phyloP scores from a whole-genome alignment of 2,329 filamentous ascomycete species.

The Diaporthe destruens region DNA sequence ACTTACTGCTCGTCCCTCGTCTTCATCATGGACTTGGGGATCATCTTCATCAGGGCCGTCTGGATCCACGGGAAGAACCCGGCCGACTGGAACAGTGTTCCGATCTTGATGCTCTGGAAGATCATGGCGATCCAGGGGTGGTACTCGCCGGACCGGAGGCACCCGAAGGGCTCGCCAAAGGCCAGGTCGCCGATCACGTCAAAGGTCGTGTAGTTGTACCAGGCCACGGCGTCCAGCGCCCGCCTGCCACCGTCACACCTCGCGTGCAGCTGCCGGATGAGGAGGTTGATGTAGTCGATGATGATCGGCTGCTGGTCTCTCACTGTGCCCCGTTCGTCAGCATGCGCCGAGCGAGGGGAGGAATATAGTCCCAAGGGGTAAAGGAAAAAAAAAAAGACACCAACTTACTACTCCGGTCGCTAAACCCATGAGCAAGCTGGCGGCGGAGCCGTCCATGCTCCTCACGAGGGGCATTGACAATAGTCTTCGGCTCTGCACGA shows the following conservation, averaged over 20 bases:
- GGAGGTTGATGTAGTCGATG: conserved; percentile 33
- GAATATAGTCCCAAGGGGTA: not conserved
- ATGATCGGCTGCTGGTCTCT: conserved; percentile 40
- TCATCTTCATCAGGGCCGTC: not conserved
- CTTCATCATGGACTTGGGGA: conserved; percentile 17
- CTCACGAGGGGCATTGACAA: conserved; percentile 32
- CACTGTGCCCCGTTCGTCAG: conserved; percentile 8
- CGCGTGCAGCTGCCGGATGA: conserved; percentile 27
- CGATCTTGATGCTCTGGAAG: conserved; percentile 36
- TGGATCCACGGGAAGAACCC: conserved; percentile 31
- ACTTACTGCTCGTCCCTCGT: conserved; percentile 32
- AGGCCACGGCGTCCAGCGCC: conserved; percentile 29
- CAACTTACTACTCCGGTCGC: conserved; percentile 36
- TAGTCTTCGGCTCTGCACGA: conserved; percentile 3
- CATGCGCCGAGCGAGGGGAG: not conserved
- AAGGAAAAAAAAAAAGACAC: not conserved
- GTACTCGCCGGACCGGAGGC: conserved; percentile 33
- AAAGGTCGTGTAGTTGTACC: conserved; percentile 41
- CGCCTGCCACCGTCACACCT: conserved; percentile 10
- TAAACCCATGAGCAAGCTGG: conserved; percentile 38
- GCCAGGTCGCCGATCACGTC: conserved; percentile 40
- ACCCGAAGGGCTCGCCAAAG: conserved; percentile 41
- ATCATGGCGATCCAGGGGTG: conserved; percentile 41
- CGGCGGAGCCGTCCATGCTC: conserved; percentile 36
- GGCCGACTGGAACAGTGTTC: conserved; percentile 3